These are phyloP conservation scores for Poa annua DNA, from an alignment of 176 grass and related monocot genomes.

Conservation along the genomic window DNA sequence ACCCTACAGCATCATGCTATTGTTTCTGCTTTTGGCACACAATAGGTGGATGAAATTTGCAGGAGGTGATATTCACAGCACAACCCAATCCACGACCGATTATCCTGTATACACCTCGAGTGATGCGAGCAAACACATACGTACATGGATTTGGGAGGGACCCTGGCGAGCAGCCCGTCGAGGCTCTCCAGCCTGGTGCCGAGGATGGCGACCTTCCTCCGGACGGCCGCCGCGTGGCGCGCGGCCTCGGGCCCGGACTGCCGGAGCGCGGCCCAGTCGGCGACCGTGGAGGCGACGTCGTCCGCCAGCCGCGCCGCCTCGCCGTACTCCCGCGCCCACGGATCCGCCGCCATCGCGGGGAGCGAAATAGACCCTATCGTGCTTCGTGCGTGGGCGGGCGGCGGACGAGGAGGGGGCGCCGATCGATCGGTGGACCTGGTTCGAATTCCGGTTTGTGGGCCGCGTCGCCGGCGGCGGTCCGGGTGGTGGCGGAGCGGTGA, in stretches of 20 bases:
- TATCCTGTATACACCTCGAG: background rate
- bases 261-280: slow-evolving; percentile 55
- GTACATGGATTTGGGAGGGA: slow-evolving; percentile 61
- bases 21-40: background rate
- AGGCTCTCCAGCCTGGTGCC: slow-evolving; percentile 60
- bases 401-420: background rate
- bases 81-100: background rate
- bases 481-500: background rate
- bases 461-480: background rate
- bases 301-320: slow-evolving; percentile 63
- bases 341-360: slow-evolving; percentile 59
- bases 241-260: slow-evolving; percentile 58
- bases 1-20: background rate
- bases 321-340: slow-evolving; percentile 59
- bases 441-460: background rate
- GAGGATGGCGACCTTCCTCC: slow-evolving; percentile 62
- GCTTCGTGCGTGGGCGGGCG: background rate
- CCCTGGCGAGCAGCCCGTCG: slow-evolving; percentile 51
- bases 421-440: background rate
- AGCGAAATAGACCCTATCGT: slow-evolving; percentile 4
- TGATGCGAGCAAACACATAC: background rate
- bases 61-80: too few relatives aligned
- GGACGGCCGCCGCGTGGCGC: slow-evolving; percentile 51
- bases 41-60: background rate
- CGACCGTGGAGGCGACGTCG: slow-evolving; percentile 55